These are phyloP conservation scores for Aspergillus pseudoviridinutans DNA, from an alignment of 2,329 filamentous ascomycete species.

Conservation along the genomic window DNA sequence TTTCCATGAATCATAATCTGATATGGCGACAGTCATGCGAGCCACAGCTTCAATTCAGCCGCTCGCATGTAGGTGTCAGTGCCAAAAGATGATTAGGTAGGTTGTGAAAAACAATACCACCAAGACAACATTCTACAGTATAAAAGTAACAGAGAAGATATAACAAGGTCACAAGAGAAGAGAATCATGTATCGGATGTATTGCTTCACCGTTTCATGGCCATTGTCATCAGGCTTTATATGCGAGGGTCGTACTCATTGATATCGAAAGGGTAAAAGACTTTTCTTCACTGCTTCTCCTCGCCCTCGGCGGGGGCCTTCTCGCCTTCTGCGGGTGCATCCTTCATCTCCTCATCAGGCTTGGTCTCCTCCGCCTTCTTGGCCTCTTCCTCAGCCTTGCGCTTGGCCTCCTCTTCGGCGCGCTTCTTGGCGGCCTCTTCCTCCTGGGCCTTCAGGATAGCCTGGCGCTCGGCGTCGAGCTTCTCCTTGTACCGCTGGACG, in stretches of 20 bases:
- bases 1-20: background rate
- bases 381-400: constrained; percentile 69
- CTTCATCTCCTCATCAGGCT: constrained; percentile 54
- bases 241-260: constrained; percentile 10
- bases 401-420: constrained; percentile 67
- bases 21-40: background rate
- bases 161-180: constrained; percentile 1
- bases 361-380: constrained; percentile 49
- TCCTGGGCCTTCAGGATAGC: constrained; percentile 65
- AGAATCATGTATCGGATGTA: constrained; percentile 9
- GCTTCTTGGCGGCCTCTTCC: constrained; percentile 58
- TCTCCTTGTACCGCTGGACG: constrained; percentile 91
- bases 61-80: background rate
- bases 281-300: constrained; percentile 37
- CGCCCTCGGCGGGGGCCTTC: constrained; percentile 28
- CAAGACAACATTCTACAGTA: background rate
- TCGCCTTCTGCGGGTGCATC: constrained; percentile 49
- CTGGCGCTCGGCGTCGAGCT: constrained; percentile 80
- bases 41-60: too few relatives aligned
- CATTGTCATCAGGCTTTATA: constrained; percentile 20
- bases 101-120: background rate
- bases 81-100: background rate
- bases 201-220: constrained; percentile 19
- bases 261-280: constrained; percentile 5
- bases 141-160: background rate